phyloP scores from a whole-genome alignment of 2,329 filamentous ascomycete species.

The Fusarium camptoceras region DNA sequence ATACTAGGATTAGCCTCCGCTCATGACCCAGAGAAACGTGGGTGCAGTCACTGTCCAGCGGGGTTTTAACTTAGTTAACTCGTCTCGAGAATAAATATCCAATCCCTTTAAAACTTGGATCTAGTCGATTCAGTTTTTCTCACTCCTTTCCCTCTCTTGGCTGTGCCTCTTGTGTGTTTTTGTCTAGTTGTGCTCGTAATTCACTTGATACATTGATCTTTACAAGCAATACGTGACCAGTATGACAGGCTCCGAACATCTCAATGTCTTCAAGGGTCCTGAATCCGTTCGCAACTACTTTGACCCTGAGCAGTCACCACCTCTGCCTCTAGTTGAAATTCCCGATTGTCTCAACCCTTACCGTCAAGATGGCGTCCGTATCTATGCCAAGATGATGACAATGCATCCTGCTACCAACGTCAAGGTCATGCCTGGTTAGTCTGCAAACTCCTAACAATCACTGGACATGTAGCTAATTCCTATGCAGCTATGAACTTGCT shows the following conservation, averaged over 20 bases:
- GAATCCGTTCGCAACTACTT: constrained; percentile 69
- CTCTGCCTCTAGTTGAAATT: constrained; percentile 70
- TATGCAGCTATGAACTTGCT: constrained; percentile 59
- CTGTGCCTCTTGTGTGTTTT: background rate
- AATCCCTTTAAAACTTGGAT: constrained; percentile 22
- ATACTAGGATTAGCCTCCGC: constrained; percentile 23
- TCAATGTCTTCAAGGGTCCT: constrained; percentile 68
- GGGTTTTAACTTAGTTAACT: constrained; percentile 18
- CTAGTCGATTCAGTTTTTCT: constrained; percentile 3
- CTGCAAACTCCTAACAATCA: background rate
- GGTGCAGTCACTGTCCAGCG: constrained; percentile 12
- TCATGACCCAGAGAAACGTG: constrained; percentile 35
- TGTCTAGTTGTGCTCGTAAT: background rate
- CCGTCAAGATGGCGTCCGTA: constrained; percentile 66
- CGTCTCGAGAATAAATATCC: constrained; percentile 7
- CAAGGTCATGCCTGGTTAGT: constrained; percentile 68
- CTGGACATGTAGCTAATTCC: constrained; percentile 14
- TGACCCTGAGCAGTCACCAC: constrained; percentile 67
- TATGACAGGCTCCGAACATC: constrained; percentile 45
- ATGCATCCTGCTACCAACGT: constrained; percentile 72
- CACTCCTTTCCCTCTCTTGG: background rate
- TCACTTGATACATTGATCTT: constrained; percentile 3
- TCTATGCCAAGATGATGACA: constrained; percentile 74
- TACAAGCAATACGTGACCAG: constrained; percentile 24
- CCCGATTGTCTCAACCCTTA: constrained; percentile 68